Base-by-base conservation (phyloP, 345 rosid species). In the Bretschneidera sinensis region DNA sequence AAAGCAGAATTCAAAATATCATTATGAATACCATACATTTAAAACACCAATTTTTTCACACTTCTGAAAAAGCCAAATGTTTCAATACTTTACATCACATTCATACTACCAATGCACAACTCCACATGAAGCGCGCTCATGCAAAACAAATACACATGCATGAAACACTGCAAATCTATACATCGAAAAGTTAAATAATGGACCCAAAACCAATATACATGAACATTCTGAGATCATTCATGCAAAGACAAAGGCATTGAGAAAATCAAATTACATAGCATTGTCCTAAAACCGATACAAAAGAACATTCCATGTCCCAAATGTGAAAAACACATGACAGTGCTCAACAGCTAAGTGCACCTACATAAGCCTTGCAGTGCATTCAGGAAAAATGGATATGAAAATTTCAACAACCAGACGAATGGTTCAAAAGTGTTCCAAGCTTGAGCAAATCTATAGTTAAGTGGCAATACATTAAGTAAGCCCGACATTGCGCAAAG, bases 401-500 rank as follows among this genome's bases (percentile, higher is more conserved):
- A 53, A 17, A 17, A 20, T 48, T 21, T 19, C 31, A 60, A 45
- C 19, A 51, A 54, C 54, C 25, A 43, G 35, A 63, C n/a, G 21
- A 34, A 58, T 2, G 39, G n/a, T 25, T 17, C 43, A 54, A 53
- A 21, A 51, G 58, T 39, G 17, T 33, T 13, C 22, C 35, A 67
- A 77, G 59, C 55, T 56, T 9, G 6, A 69, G 22, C 9, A 34
- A 51, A 65, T 1, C 35, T 17, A 55, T 4, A 48, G 72, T 59
- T 55, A 11, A 64, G 48, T 25, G 66, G 17, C 63, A 51, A 51
- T 89, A 92, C 98, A 84, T 92, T 91, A 70, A 87, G 88, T 72
- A 83, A 78, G 64, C 94, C 91, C 68, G 97, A 92, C 98, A 92
- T 92, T 74, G 87, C 76, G 78, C 47, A 55, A 54, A 50, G 66